Percentiles rank a stretch among this genome's conserved stretches.
Evolutionary conservation across 176 grass and related monocot genomes (phyloP).

Genomic region (Tuctoria greenei): DNA sequence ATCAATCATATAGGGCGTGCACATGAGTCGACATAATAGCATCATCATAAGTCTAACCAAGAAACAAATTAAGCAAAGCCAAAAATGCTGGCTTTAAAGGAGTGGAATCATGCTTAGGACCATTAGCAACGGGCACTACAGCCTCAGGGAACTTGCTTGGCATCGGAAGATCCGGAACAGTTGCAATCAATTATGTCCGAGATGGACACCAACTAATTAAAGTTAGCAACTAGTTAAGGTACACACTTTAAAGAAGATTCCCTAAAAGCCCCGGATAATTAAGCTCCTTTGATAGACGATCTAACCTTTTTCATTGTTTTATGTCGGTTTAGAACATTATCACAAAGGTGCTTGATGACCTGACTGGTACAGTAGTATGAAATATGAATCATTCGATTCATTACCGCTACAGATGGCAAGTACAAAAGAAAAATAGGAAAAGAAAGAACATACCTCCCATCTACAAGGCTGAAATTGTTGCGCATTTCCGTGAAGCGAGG

Average conservation of each 20-base stretch:
- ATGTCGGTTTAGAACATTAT: slow-evolving; percentile 20
- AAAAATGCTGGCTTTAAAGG: slow-evolving; percentile 43
- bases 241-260: slow-evolving; percentile 60
- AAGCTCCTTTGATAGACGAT: slow-evolving; percentile 40
- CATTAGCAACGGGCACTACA: slow-evolving; percentile 41
- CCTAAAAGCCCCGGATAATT: slow-evolving; percentile 40
- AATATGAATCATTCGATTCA: slow-evolving; percentile 21
- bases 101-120: slow-evolving; percentile 52
- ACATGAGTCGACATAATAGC: slow-evolving; percentile 30
- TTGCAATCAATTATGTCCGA: slow-evolving; percentile 50
- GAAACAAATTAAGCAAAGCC: slow-evolving; percentile 40
- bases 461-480: slow-evolving; percentile 67
- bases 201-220: slow-evolving; percentile 59
- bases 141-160: slow-evolving; percentile 41
- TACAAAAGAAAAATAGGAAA: neutral
- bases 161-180: slow-evolving; percentile 49
- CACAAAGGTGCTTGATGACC: slow-evolving; percentile 33
- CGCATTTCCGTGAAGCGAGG: slow-evolving; percentile 66
- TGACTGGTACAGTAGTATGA: neutral
- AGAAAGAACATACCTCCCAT: slow-evolving; percentile 68
- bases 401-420: neutral
- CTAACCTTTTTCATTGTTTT: slow-evolving; percentile 37
- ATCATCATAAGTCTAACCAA: slow-evolving; percentile 2
- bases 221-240: slow-evolving; percentile 53
- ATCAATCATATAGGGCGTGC: slow-evolving; percentile 27